These are phyloP conservation scores for Priceomyces melissophilus DNA, from an alignment of 805 yeast genomes.

Conservation along the genomic window DNA sequence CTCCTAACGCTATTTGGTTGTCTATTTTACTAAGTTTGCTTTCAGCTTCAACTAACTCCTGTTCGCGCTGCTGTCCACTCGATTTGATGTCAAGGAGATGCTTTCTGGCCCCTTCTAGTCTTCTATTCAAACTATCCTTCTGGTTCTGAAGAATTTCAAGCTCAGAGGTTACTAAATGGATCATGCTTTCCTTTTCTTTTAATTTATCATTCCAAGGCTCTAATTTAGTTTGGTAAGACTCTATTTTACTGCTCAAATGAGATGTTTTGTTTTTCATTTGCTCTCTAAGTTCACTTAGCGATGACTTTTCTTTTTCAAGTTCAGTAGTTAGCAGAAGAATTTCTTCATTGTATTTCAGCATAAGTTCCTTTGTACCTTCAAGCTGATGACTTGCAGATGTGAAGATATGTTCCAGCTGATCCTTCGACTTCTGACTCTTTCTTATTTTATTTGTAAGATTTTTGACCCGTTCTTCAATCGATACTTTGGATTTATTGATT, in stretches of 20 bases:
- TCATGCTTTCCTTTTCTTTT: slow-evolving; percentile 58
- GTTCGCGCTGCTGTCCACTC: slow-evolving; percentile 49
- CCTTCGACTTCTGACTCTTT: slow-evolving; percentile 55
- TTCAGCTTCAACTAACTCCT: slow-evolving; percentile 42
- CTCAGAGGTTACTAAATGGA: slow-evolving; percentile 62
- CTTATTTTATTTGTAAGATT: slow-evolving; percentile 56
- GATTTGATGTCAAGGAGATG: slow-evolving; percentile 44
- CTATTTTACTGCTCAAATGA: slow-evolving; percentile 62
- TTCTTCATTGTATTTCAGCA: slow-evolving; percentile 42
- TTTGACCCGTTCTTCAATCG: slow-evolving; percentile 73
- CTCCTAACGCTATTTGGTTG: slow-evolving; percentile 58
- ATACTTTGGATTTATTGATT: slow-evolving; percentile 50
- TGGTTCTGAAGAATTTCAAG: slow-evolving; percentile 56
- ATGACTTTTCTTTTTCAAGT: slow-evolving; percentile 50
- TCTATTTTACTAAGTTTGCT: slow-evolving; percentile 47
- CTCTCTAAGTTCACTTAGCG: slow-evolving; percentile 60
- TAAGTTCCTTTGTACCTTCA: slow-evolving; percentile 42
- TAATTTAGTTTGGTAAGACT: slow-evolving; percentile 55
- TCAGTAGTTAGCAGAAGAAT: slow-evolving; percentile 41
- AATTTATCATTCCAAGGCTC: slow-evolving; percentile 82
- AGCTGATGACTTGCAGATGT: slow-evolving; percentile 46
- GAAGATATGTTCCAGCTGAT: slow-evolving; percentile 43
- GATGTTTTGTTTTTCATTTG: slow-evolving; percentile 74
- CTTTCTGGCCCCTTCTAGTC: slow-evolving; percentile 41
- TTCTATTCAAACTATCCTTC: slow-evolving; percentile 39